Base-by-base conservation (phyloP, 2,329 filamentous ascomycete species). In the Penicillium sp. region DNA sequence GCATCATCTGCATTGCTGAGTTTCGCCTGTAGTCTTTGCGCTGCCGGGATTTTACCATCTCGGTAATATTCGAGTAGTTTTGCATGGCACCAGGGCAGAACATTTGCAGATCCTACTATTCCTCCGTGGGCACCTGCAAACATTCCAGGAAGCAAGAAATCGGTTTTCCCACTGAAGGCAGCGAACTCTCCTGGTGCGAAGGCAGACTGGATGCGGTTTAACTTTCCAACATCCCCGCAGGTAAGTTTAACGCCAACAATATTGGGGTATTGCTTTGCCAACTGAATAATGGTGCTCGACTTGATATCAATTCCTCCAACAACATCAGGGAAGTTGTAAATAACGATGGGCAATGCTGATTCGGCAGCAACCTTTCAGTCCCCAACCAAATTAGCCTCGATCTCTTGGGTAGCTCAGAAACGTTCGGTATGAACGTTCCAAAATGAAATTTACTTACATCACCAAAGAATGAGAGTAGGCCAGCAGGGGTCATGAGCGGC, bases 161-260 rank as follows among this genome's bases (percentile, higher is more conserved):
- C 89, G 2, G 83, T 84, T 73, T 91, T 87, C 0, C 89, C 89
- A 0, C 87, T 87, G 64, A 84, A 90, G 1, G 85, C 82, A 1
- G 86, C 82, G 65, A 92, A 92, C 10, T 79, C 69, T 1, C 81
- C 77, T 0, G 80, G 70, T 0, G 79, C 70, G 54, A 88, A 77
- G 23, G 73, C 73, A 21, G 79, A 79, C 1, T 79, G 74, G 3
- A 85, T 69, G 4, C 83, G 77, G 9, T 81, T 81, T 60, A 84
- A 82, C 71, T 86, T 85, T 34, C 79, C 83, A 19, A 85, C 82
- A 42, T 78, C 80, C 0, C 77, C 85, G 70, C 86, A 88, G 11
- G 85, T 87, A 54, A 88, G 75, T 67, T 87, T 87, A 13, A 86
- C 83, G 28, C 84, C 84, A 19, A 87, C 83, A 37, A 87, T 79